phyloP scores from a whole-genome alignment of 2,329 filamentous ascomycete species.

The Cladosporium sp. region DNA sequence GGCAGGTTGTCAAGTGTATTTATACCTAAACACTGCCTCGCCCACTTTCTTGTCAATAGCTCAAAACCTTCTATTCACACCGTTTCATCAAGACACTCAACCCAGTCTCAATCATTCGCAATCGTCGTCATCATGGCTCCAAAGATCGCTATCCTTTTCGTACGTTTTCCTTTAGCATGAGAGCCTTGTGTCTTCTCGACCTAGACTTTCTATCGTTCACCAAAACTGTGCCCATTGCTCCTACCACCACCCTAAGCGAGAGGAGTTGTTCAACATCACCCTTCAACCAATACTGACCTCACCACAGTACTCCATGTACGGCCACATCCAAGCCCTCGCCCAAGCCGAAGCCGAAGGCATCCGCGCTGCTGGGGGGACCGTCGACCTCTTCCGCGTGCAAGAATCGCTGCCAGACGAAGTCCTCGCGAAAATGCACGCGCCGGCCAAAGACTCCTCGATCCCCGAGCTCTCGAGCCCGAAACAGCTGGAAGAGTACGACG shows the following conservation, averaged over 20 bases:
- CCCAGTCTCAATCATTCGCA: no score
- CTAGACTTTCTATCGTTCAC: no score
- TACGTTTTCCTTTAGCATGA: slow-evolving; percentile 44
- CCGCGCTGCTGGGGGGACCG: slow-evolving; percentile 76
- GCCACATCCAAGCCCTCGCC: slow-evolving; percentile 80
- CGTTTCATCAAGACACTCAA: no score
- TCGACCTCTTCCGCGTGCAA: slow-evolving; percentile 78
- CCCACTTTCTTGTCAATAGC: no score
- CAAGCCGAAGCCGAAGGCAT: slow-evolving; percentile 89
- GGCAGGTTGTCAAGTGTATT: no score
- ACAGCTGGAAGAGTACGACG: slow-evolving; percentile 72
- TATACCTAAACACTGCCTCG: no score
- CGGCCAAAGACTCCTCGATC: slow-evolving; percentile 66
- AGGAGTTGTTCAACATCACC: neutral
- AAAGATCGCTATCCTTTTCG: slow-evolving; percentile 87
- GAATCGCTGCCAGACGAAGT: slow-evolving; percentile 87
- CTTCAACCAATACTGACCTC: neutral
- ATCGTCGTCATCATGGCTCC: slow-evolving; percentile 64
- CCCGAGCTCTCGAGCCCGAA: slow-evolving; percentile 57
- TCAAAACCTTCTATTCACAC: no score
- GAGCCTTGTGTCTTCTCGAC: neutral
- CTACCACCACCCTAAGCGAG: no score
- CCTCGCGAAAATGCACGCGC: slow-evolving; percentile 85
- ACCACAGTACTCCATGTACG: slow-evolving; percentile 85
- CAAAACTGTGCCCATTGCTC: no score